Base-by-base conservation (phyloP, 257 asterid species). In the Echites panduratus region DNA sequence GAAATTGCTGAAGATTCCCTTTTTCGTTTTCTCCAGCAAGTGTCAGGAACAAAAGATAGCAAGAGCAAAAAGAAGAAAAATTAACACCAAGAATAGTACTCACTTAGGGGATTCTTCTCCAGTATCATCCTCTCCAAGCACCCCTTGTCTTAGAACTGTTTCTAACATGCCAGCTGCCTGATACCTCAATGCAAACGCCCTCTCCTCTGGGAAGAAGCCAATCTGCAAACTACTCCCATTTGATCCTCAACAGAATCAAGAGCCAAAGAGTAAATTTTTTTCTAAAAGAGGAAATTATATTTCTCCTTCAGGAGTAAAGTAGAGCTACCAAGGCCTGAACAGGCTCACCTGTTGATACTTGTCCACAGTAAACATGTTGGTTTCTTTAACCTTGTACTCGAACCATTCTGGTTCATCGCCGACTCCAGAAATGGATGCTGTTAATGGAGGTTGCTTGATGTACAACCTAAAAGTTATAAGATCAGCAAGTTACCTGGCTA, bases 101-200 rank as follows among this genome's bases (percentile, higher is more conserved):
- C 53, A 94, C 99, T 89, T 91, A 47, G 99, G 99, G 72, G 87
- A 89, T 84, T 89, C 97, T 86, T 94, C 99, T 75, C 91, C 97
- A 12, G 87, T 87, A 80, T 94, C 99, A 83, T 91, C 97, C 88
- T 94, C 97, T 75, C 99, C 99, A 35, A 94, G 84, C 79, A 94
- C 97, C 79, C 97, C 97, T 72, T 91, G 97, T 83, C 99, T 86
- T 73, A 94, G 84, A 77, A 88, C 96, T 9, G 91, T 94, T 71
- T 94, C 99, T 79, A 94, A 82, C 99, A 94, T 94, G 68, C 99
- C 97, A 77, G 99, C 97, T 41, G 95, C 89, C 80, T 88, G 99
- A 81, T 94, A 94, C 73, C 99, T 86, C 89, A 91, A 77, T 58
- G 99, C 93, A 84, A 84, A 94, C 73, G 97, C 99, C 87, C 89